phyloP scores from a whole-genome alignment of 208 protist genomes.

The Porcisia hertigi region DNA sequence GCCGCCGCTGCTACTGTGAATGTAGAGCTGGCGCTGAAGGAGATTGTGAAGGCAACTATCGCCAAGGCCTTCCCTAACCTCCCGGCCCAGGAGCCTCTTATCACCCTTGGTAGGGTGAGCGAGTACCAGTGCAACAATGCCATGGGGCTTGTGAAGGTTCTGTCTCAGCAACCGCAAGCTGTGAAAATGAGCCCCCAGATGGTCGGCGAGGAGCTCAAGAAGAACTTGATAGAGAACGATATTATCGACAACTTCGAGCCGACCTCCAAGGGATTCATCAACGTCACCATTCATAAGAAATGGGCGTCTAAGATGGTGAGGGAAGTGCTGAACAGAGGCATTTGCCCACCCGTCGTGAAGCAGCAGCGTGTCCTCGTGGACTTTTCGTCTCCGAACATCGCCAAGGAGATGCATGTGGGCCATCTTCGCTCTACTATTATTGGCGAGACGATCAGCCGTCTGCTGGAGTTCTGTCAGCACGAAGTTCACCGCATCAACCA shows the following conservation, averaged over 20 bases:
- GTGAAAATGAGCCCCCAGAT: conserved; percentile 84
- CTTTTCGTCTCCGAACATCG: conserved; percentile 98
- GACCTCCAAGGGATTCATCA: conserved; percentile 94
- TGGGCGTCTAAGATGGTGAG: conserved; percentile 66
- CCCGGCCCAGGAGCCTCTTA: conserved; percentile 60
- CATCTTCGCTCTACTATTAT: conserved; percentile 99
- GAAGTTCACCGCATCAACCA: conserved; percentile 97
- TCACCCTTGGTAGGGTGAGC: conserved; percentile 79
- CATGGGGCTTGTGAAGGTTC: conserved; percentile 89
- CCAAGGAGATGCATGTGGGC: conserved; percentile 99
- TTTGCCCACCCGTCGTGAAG: conserved; percentile 65
- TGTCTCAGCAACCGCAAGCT: conserved; percentile 76
- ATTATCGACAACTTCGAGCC: conserved; percentile 86
- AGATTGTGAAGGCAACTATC: conserved; percentile 78
- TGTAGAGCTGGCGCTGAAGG: conserved; percentile 80
- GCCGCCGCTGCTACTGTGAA: conserved; percentile 44
- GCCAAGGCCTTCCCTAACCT: conserved; percentile 80
- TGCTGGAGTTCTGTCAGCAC: conserved; percentile 95
- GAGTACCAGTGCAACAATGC: conserved; percentile 97
- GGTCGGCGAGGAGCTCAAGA: conserved; percentile 86
- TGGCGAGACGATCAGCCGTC: conserved; percentile 93
- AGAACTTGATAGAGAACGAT: conserved; percentile 75
- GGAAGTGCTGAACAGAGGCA: conserved; percentile 59
- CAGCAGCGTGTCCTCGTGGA: conserved; percentile 93
- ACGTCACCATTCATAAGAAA: conserved; percentile 72